phyloP scores from a whole-genome alignment of 805 yeast genomes.

The Myxozyma melibiosi region DNA sequence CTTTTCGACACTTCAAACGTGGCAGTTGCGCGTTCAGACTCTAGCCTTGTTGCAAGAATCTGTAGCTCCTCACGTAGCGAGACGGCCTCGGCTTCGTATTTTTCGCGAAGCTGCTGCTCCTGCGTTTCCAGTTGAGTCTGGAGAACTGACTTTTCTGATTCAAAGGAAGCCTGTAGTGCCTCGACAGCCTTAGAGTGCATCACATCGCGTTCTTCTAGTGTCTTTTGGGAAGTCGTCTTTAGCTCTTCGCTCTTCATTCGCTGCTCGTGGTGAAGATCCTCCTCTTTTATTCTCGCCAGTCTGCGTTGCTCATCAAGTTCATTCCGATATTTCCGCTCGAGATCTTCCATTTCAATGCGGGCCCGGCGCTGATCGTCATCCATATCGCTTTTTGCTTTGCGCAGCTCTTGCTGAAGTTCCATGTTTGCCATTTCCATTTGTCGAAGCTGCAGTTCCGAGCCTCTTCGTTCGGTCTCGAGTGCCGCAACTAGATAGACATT shows the following conservation, averaged over 20 bases:
- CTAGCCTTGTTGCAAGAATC: background rate
- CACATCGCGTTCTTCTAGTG: background rate
- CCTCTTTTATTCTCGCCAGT: conserved; percentile 40
- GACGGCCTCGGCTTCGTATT: background rate
- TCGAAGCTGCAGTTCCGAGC: conserved; percentile 45
- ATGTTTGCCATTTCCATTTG: conserved; percentile 26
- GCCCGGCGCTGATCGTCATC: conserved; percentile 41
- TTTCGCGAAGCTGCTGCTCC: background rate
- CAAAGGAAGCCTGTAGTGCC: background rate
- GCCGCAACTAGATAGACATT: conserved; percentile 18
- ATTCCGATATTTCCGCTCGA: conserved; percentile 43
- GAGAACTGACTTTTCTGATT: background rate
- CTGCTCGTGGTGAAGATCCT: conserved; percentile 11
- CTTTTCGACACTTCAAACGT: conserved; percentile 12
- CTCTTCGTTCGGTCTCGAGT: conserved; percentile 46
- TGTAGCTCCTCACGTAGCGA: background rate
- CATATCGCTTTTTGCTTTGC: conserved; percentile 36
- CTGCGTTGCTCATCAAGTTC: conserved; percentile 40
- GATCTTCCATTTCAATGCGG: conserved; percentile 45
- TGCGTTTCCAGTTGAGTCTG: background rate
- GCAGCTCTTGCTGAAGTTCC: conserved; percentile 38
- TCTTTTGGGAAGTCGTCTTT: background rate
- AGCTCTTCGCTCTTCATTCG: background rate
- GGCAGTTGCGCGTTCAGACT: too few species aligned
- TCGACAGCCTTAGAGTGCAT: too few species aligned